phyloP scores from a whole-genome alignment of 192 early-diverging fungal genomes.

The Gonapodya prolifera region DNA sequence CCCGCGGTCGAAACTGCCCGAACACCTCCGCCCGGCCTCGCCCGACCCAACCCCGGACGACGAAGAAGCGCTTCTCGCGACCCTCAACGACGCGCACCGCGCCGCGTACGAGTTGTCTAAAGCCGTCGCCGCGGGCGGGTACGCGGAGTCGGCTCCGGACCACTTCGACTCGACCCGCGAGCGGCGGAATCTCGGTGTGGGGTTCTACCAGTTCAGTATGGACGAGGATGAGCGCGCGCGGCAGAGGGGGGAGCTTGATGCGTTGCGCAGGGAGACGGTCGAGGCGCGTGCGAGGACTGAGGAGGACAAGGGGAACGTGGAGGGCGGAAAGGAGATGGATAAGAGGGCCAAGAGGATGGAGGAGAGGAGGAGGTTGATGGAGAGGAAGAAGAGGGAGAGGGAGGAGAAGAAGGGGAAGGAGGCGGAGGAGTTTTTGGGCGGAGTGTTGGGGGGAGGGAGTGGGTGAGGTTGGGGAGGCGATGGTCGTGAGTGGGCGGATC shows the following conservation, averaged over 20 bases:
- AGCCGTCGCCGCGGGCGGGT: neutral
- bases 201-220: conserved; percentile 54
- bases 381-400: neutral
- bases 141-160: neutral
- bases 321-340: conserved; percentile 28
- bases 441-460: neutral
- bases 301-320: conserved; percentile 21
- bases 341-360: conserved; percentile 1
- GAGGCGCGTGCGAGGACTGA: conserved; percentile 15
- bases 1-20: neutral
- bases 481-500: no score
- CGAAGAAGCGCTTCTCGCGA: neutral
- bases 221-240: conserved; percentile 41
- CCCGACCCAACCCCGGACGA: neutral
- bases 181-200: conserved; percentile 50
- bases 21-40: neutral
- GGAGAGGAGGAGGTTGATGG: neutral
- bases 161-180: conserved; percentile 38
- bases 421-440: neutral
- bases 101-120: neutral
- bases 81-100: neutral
- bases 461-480: no score
- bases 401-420: neutral
- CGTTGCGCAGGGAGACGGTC: conserved; percentile 37
- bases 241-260: conserved; percentile 47